Conservation (phyloP, 2,329 filamentous ascomycete genomes). For the Phyllachora maydis region DNA sequence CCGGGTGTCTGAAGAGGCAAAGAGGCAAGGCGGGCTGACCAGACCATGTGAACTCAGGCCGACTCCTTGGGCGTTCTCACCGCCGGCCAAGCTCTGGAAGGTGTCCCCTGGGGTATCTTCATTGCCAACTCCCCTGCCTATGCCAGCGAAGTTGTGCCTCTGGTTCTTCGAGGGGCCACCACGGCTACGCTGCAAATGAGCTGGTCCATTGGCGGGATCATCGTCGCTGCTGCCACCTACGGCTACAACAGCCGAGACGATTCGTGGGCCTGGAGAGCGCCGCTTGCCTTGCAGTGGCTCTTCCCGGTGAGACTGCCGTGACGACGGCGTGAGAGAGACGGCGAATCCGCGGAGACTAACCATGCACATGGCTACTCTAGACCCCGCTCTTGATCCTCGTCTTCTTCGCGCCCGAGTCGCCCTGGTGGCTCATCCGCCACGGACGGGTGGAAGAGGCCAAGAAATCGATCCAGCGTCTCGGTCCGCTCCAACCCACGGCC, state of each 20-base stretch:
- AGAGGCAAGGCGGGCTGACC: too few relatives aligned
- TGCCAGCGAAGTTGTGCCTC: constrained; percentile 37
- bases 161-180: constrained; percentile 31
- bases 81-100: constrained; percentile 34
- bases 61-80: constrained; percentile 21
- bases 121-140: constrained; percentile 45
- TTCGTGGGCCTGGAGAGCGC: constrained; percentile 17
- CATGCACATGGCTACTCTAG: constrained; percentile 41
- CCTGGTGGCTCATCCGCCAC: constrained; percentile 34
- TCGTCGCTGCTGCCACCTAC: constrained; percentile 35
- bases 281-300: too few relatives aligned
- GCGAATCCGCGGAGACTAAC: constrained; percentile 31
- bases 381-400: constrained; percentile 28
- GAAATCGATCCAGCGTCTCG: constrained; percentile 25
- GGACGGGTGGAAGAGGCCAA: constrained; percentile 21
- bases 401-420: constrained; percentile 27
- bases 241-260: constrained; percentile 19
- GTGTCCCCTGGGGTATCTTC: constrained; percentile 45
- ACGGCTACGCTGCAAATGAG: constrained; percentile 47
- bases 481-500: constrained; percentile 15
- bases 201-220: constrained; percentile 41
- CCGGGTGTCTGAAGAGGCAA: too few relatives aligned
- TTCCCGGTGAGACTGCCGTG: too few relatives aligned
- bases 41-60: too few relatives aligned
- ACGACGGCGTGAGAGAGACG: too few relatives aligned